Conservation (phyloP, 1,139 yeast species). For the Yamadazyma spencermartinsiae region DNA sequence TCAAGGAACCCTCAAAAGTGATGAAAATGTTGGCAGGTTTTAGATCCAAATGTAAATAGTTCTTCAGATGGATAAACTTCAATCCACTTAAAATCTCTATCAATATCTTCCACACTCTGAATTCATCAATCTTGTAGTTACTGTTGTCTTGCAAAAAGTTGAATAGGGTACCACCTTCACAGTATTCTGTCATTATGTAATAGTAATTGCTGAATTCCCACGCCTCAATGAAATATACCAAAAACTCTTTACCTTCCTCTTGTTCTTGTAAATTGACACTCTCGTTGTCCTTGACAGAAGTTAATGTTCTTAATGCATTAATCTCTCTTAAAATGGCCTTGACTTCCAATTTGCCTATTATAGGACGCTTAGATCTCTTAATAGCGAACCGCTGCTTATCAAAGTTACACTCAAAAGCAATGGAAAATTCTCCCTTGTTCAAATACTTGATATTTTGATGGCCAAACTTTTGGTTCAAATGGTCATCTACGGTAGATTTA, state of each 20-base stretch:
- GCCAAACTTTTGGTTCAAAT: constrained; percentile 67
- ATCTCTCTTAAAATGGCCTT: constrained; percentile 41
- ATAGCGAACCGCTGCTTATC: constrained; percentile 76
- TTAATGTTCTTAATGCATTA: constrained; percentile 44
- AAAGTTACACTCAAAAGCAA: constrained; percentile 76
- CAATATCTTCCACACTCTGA: constrained; percentile 95
- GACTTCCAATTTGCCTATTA: constrained; percentile 41
- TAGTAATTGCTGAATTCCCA: constrained; percentile 80
- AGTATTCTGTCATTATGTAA: constrained; percentile 91
- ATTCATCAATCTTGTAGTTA: constrained; percentile 84
- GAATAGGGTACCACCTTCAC: constrained; percentile 92
- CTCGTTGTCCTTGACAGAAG: constrained; percentile 44
- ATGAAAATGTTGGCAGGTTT: constrained; percentile 95
- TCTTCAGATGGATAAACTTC: constrained; percentile 73
- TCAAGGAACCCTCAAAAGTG: constrained; percentile 89
- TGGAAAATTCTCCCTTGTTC: constrained; percentile 87
- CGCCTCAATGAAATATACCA: constrained; percentile 76
- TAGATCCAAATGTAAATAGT: constrained; percentile 80
- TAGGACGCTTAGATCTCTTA: constrained; percentile 68
- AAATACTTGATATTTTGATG: constrained; percentile 61
- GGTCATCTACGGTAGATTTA: constrained; percentile 48
- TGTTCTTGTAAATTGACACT: constrained; percentile 48
- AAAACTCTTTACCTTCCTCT: constrained; percentile 75
- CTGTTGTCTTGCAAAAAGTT: constrained; percentile 72
- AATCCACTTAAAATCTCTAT: constrained; percentile 80